phyloP scores from a whole-genome alignment of 2,329 filamentous ascomycete genomes.

The Sclerotinia trifoliorum region DNA sequence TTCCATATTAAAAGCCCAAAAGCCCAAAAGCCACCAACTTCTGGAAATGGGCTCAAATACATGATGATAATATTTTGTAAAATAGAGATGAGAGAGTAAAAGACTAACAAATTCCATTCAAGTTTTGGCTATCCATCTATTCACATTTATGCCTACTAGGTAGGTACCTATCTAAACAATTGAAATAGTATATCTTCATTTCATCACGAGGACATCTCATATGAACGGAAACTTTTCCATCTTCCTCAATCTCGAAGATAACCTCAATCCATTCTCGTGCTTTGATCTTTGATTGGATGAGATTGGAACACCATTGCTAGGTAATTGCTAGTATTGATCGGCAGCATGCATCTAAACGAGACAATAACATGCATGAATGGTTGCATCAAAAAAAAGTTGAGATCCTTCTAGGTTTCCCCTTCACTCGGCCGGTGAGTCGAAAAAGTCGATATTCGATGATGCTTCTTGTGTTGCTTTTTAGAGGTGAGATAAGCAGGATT shows the following conservation, averaged over 20 bases:
- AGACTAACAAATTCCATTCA: background rate
- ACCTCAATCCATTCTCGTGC: constrained; percentile 2
- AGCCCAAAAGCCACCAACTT: background rate
- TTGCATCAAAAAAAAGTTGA: constrained; percentile 15
- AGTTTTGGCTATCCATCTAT: background rate
- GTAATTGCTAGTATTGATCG: constrained; percentile 8
- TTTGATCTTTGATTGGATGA: constrained; percentile 8
- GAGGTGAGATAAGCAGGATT: constrained; percentile 5
- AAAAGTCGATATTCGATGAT: background rate
- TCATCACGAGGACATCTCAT: constrained; percentile 18
- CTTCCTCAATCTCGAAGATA: background rate
- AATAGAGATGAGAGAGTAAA: background rate
- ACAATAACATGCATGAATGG: constrained; percentile 16
- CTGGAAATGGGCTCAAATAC: background rate
- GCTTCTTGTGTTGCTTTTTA: background rate
- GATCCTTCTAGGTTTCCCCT: constrained; percentile 14
- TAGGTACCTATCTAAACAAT: background rate
- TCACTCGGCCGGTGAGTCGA: constrained; percentile 4
- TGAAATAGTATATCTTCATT: constrained; percentile 15
- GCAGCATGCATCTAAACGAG: constrained; percentile 21
- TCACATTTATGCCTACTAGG: background rate
- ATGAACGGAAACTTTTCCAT: background rate
- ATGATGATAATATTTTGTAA: background rate
- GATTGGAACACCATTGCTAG: background rate
- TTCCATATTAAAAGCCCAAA: background rate